phyloP scores from a whole-genome alignment of 768 basidiomycete genomes.

The Trametes villosa region DNA sequence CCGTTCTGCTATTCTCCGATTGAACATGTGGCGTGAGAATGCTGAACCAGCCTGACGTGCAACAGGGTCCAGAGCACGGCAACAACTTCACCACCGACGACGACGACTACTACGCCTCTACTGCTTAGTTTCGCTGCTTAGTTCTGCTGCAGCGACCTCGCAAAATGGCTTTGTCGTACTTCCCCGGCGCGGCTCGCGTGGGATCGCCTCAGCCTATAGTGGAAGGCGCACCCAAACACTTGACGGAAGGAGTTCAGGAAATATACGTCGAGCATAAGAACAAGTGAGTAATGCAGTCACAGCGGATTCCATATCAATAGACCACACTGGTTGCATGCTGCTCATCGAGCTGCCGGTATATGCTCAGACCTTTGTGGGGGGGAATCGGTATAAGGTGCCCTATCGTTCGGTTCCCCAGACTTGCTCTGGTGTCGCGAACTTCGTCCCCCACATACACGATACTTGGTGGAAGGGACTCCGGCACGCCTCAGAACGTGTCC shows the following conservation, averaged over 20 bases:
- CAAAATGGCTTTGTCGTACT: conserved; percentile 36
- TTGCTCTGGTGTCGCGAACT: too few relatives aligned
- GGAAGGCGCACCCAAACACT: conserved; percentile 40
- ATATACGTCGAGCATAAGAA: conserved; percentile 77
- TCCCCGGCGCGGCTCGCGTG: conserved; percentile 26
- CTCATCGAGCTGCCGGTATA: background rate
- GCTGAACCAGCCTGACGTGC: conserved; percentile 15
- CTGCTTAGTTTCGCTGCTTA: conserved; percentile 5
- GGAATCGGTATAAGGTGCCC: too few relatives aligned
- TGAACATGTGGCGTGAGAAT: conserved; percentile 15
- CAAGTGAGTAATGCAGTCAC: conserved; percentile 50
- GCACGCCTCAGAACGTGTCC: too few relatives aligned
- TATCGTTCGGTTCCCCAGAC: too few relatives aligned
- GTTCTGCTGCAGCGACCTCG: conserved; percentile 19
- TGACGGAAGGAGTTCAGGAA: conserved; percentile 75
- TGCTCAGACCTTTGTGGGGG: background rate
- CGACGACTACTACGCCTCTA: too few relatives aligned
- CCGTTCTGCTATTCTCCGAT: background rate
- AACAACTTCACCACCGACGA: conserved; percentile 21
- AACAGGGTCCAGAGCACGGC: conserved; percentile 11
- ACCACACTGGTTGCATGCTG: background rate
- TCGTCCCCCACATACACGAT: too few relatives aligned
- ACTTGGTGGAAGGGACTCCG: too few relatives aligned
- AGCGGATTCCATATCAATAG: background rate
- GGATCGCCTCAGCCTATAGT: conserved; percentile 26